Base-by-base conservation (phyloP, 305 asterid genomes). In the Fraxinus baroniana region DNA sequence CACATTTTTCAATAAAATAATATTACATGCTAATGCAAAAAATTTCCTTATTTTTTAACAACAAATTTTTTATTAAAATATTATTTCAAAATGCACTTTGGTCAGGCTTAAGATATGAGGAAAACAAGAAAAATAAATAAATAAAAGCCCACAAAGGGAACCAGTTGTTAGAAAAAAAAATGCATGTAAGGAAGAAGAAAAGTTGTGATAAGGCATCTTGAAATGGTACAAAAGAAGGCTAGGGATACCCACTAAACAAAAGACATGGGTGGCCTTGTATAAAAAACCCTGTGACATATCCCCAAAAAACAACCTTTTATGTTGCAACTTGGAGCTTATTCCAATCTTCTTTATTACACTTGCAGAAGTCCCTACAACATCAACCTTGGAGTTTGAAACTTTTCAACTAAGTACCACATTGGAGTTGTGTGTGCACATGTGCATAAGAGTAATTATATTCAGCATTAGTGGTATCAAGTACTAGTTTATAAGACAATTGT, bases 141-240 rank as follows among this genome's bases (percentile, higher is more conserved):
- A 52, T 82, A 77, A 80, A 80, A 77, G 66, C 68, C 68, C 70
- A 60, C 30, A 24, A 12, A 10, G 73, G 73, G 35, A 64, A 64
- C 30, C 32, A 66, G 36, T 26, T 26, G 35, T 66, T 10, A 66
- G 73, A 8, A 60, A 55, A 5, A n/a, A 55, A 66, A 24, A 66
- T 55, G 66, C 66, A 55, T 18, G 22, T 1, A 18, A 55, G 66
- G 10, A 55, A 55, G 26, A 55, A 55, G 66, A 55, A 55, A 55
- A 55, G 20, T 24, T 26, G 76, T 22, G 46, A 71, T 71, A 71
- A 71, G 87, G 87, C 75, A 83, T 83, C 66, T 83, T 35, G 79
- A 80, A 52, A 32, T 15, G 39, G 77, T 77, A 81, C 57, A 71
- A 72, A 78, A 44, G 75, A 15, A 26, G 74, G 13, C 30, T 71